Evolutionary conservation across 495 filamentous ascomycete genomes (phyloP).

Genomic region (Apiosordaria backusii): DNA sequence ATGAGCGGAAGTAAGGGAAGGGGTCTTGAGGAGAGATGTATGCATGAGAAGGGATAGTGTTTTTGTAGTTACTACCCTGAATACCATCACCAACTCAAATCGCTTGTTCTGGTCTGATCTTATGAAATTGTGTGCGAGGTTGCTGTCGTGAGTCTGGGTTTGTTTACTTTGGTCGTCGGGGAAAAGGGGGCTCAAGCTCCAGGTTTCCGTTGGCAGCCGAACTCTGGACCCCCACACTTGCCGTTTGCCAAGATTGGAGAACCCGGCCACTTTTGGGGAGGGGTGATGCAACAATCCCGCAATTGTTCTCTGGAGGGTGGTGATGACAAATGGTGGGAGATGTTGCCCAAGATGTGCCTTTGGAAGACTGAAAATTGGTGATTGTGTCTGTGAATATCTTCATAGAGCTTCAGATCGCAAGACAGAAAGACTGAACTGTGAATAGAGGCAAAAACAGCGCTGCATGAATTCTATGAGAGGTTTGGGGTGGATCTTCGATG

Average conservation of each 20-base stretch:
- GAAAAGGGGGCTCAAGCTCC: neutral
- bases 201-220: neutral
- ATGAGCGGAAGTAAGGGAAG: neutral
- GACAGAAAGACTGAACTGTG: neutral
- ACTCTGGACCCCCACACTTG: neutral
- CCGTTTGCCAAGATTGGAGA: conserved; percentile 12
- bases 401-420: neutral
- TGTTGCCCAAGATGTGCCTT: neutral
- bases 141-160: neutral
- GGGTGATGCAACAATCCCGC: conserved; percentile 12
- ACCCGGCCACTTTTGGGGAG: neutral
- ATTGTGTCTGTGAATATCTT: neutral
- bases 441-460: neutral
- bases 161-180: neutral
- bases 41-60: neutral
- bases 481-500: conserved; percentile 30
- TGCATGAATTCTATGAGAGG: neutral
- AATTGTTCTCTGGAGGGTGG: neutral
- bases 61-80: neutral
- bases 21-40: neutral
- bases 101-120: neutral
- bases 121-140: neutral
- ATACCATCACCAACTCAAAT: neutral
- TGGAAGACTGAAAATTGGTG: neutral
- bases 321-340: neutral